A percentile compares a stretch with the other conserved stretches of the same genome.
Evolutionary conservation across 169 alveolate genomes (phyloP).

Genomic region (Amoebophrya sp.): DNA sequence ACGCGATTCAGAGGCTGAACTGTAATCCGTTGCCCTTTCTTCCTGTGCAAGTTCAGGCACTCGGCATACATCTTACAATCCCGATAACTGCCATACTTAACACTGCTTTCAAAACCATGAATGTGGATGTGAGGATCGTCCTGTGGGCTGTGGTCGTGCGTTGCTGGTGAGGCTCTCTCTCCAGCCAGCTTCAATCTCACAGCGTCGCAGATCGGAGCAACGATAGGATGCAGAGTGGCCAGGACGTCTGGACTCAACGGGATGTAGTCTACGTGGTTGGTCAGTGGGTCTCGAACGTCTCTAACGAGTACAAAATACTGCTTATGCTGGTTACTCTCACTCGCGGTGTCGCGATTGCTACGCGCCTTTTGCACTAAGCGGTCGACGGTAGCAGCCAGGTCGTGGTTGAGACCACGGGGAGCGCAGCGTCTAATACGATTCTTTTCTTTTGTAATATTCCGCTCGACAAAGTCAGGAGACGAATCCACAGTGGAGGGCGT

Average conservation of each 20-base stretch:
- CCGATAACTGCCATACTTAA: not conserved
- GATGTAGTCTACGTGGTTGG: not conserved
- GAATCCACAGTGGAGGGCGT: not conserved
- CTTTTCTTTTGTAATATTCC: too few species aligned
- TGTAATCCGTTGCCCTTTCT: not conserved
- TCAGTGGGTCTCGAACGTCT: not conserved
- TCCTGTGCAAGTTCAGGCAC: not conserved
- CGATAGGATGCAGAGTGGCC: not conserved
- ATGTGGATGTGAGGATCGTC: not conserved
- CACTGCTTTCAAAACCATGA: not conserved
- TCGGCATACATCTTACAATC: not conserved
- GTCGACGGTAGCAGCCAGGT: not conserved
- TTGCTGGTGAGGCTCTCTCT: not conserved
- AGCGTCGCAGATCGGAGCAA: not conserved
- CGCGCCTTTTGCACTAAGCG: not conserved
- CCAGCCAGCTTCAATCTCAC: not conserved
- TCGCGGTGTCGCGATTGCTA: not conserved
- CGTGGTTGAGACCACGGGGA: not conserved
- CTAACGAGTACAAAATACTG: not conserved
- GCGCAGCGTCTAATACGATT: not conserved
- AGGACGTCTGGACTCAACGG: not conserved
- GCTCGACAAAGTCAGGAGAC: not conserved
- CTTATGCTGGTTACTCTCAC: not conserved
- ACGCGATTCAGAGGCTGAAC: too few species aligned
- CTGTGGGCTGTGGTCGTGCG: not conserved